Base-by-base conservation (phyloP, 108 stramenopile species). In the Tribonema minus region DNA sequence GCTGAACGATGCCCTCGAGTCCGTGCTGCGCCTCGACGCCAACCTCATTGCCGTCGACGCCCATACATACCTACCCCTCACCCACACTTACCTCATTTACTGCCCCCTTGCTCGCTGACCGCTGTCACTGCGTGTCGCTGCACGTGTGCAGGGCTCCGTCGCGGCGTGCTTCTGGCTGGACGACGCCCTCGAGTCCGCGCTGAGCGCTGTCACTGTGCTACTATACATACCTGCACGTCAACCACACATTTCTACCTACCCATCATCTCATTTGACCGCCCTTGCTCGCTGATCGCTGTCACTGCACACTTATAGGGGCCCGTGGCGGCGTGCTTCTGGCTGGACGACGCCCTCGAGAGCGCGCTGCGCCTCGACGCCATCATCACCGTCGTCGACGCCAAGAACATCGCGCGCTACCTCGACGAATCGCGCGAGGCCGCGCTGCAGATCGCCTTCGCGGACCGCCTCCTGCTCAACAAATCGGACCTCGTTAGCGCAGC, bases 151-250 rank as follows among this genome's bases (percentile, higher is more conserved):
- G 77, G 91, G 90, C 0, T 92, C 94, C 28, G 94, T 99, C 1
- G 89, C 91, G 36, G 94, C 95, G 61, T 95, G 95, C 7, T 96
- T 98, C 68, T 96, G 96, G 79, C 84, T 93, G n/a, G 94, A 96
- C 80, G 92, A 95, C 35, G 90, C 90, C 5, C 71, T 93, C 54
- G 66, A 79, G 25, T 71, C 64, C 68, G 66, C 82, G 29, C 77
- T 85, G 76, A 91, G 91, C 70, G 60, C 29, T 61, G 28, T 60
- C 29, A 29, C 7, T 60, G 12, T 0, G 1, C 26, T 58, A 54
- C 46, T n/a, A 54, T 54, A 2, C n/a, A 54, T 2, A 23, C 23
- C 58, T 65, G 28, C 4, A 3, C n/a, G 27, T n/a, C 64, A 32
- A 64, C 1, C 25, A 0, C n/a, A 34, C 6, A 4, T 7, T 9